A percentile compares a stretch with the other conserved stretches of the same genome.
phyloP scores from a whole-genome alignment of 495 filamentous ascomycete genomes.

The Penicillium bovifimosum region DNA sequence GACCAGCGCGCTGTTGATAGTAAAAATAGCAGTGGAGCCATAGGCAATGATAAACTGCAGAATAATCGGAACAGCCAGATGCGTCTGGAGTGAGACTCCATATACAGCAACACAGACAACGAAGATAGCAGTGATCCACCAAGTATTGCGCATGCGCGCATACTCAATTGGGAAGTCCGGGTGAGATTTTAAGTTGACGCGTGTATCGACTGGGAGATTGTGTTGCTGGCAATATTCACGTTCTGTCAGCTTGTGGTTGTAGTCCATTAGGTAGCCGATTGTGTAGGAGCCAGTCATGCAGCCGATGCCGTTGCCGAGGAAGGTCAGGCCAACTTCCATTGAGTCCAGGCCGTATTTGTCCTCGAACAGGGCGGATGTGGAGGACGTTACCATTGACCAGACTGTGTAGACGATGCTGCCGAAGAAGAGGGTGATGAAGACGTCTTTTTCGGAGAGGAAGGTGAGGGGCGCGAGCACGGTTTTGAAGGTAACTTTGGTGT shows the following conservation, averaged over 20 bases:
- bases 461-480: constrained; percentile 36
- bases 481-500: constrained; percentile 29
- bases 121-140: constrained; percentile 38
- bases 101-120: constrained; percentile 28
- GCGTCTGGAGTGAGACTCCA: constrained; percentile 24
- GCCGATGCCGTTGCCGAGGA: constrained; percentile 39
- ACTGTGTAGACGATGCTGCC: constrained; percentile 44
- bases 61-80: constrained; percentile 50
- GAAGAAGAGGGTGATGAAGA: constrained; percentile 40
- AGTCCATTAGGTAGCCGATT: constrained; percentile 38
- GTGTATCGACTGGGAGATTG: constrained; percentile 37
- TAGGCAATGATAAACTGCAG: constrained; percentile 50
- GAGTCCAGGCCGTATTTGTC: constrained; percentile 29
- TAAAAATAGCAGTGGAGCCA: constrained; percentile 43
- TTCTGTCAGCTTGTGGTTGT: constrained; percentile 33
- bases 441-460: constrained; percentile 41
- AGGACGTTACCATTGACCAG: constrained; percentile 50
- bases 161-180: constrained; percentile 48
- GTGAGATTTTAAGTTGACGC: constrained; percentile 36
- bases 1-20: constrained; percentile 54
- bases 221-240: constrained; percentile 33
- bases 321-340: constrained; percentile 37
- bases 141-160: constrained; percentile 42
- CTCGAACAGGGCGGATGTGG: constrained; percentile 39
- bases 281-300: constrained; percentile 35